These are phyloP conservation scores for Podaxis pistillaris DNA, from an alignment of 768 basidiomycete genomes.

Conservation along the genomic window DNA sequence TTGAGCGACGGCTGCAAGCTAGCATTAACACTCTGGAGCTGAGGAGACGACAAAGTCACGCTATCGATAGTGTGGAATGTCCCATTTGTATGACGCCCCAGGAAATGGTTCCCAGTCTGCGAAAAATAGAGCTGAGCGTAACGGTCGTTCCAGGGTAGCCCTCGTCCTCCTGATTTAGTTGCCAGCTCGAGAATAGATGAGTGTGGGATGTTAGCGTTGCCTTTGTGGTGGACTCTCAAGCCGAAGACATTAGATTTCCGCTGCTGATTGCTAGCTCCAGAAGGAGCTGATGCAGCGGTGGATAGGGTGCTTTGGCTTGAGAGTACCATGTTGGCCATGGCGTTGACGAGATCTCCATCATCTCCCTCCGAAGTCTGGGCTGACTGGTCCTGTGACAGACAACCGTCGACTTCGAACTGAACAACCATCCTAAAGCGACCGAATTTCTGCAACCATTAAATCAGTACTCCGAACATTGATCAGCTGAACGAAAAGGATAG, in stretches of 20 bases:
- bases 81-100: slow-evolving; percentile 57
- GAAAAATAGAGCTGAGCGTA: slow-evolving; percentile 72
- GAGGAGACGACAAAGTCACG: slow-evolving; percentile 37
- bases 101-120: slow-evolving; percentile 58
- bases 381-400: slow-evolving; percentile 21
- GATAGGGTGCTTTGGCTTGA: slow-evolving; percentile 14
- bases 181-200: slow-evolving; percentile 45
- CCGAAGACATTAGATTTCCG: not conserved
- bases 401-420: slow-evolving; percentile 28
- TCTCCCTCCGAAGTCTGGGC: slow-evolving; percentile 21
- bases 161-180: slow-evolving; percentile 36
- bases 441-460: slow-evolving; percentile 41
- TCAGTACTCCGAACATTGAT: not conserved
- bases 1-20: slow-evolving; percentile 33
- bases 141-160: slow-evolving; percentile 31
- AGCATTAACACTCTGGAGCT: slow-evolving; percentile 30
- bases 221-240: slow-evolving; percentile 26
- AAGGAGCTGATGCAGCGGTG: not conserved
- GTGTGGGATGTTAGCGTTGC: slow-evolving; percentile 34
- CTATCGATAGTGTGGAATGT: slow-evolving; percentile 50
- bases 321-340: slow-evolving; percentile 31
- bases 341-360: slow-evolving; percentile 35
- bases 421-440: slow-evolving; percentile 36
- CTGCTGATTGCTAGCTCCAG: not conserved
- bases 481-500: not conserved